Conservation (phyloP, 179 eudicot species). For the Gypsophila paniculata region DNA sequence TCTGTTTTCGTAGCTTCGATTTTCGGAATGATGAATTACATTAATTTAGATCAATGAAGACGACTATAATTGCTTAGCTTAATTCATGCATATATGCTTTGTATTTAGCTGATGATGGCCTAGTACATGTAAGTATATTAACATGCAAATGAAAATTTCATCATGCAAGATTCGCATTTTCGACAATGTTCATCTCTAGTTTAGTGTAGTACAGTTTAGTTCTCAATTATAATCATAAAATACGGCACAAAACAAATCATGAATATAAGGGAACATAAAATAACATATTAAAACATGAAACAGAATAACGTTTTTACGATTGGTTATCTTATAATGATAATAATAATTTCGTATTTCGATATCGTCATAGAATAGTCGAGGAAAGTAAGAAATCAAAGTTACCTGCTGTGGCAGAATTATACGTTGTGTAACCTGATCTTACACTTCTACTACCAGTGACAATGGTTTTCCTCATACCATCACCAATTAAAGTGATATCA, state of each 20-base stretch:
- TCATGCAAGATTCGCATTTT: too few relatives aligned
- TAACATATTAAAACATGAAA: neutral
- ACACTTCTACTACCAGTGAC: conserved; percentile 52
- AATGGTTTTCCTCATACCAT: conserved; percentile 42
- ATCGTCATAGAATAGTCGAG: neutral
- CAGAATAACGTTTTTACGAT: too few relatives aligned
- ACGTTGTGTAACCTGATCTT: conserved; percentile 63
- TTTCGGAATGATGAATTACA: neutral
- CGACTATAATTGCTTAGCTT: neutral
- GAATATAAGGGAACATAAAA: neutral
- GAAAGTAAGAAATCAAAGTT: neutral
- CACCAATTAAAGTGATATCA: conserved; percentile 58
- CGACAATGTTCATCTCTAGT: neutral
- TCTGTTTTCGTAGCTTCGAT: conserved; percentile 11
- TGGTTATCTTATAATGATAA: too few relatives aligned
- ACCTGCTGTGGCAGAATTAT: conserved; percentile 58
- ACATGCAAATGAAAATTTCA: too few relatives aligned
- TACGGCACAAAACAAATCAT: too few relatives aligned
- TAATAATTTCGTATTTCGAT: too few relatives aligned
- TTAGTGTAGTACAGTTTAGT: neutral
- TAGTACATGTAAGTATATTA: too few relatives aligned
- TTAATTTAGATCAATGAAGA: conserved; percentile 3
- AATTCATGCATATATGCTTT: conserved; percentile 3
- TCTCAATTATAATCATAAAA: too few relatives aligned
- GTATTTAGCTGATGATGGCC: too few relatives aligned